A percentile compares a stretch with the other conserved stretches of the same genome.
Conservation (phyloP, 2,329 filamentous ascomycete genomes). For the Harringtonia lauricola region DNA sequence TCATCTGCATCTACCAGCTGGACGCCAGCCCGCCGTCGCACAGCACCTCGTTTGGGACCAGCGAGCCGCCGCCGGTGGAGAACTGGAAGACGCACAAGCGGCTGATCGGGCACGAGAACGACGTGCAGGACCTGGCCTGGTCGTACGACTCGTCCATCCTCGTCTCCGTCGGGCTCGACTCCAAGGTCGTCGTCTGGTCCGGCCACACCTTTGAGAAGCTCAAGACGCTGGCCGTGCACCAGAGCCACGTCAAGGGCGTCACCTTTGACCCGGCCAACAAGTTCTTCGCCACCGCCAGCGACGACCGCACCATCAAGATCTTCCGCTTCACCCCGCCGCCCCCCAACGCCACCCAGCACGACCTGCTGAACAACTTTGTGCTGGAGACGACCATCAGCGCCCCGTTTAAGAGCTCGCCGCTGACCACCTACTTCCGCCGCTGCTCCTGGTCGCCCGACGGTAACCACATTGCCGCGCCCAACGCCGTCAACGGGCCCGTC, state of each 20-base stretch:
- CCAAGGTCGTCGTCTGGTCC: slow-evolving; percentile 97
- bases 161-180: slow-evolving; percentile 92
- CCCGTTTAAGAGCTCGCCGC: slow-evolving; percentile 81
- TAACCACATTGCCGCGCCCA: slow-evolving; percentile 91
- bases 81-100: slow-evolving; percentile 96
- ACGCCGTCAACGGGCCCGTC: slow-evolving; percentile 93
- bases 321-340: slow-evolving; percentile 88
- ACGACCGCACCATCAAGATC: slow-evolving; percentile 93
- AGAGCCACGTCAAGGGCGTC: slow-evolving; percentile 97
- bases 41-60: slow-evolving; percentile 73
- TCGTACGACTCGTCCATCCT: slow-evolving; percentile 91
- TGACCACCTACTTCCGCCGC: slow-evolving; percentile 92
- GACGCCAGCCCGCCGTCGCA: slow-evolving; percentile 71
- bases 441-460: slow-evolving; percentile 98
- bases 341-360: slow-evolving; percentile 85
- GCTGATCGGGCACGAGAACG: slow-evolving; percentile 93
- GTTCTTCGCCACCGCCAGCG: slow-evolving; percentile 96
- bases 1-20: slow-evolving; percentile 92
- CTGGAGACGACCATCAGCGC: slow-evolving; percentile 82
- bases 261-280: slow-evolving; percentile 98
- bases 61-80: slow-evolving; percentile 85
- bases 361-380: slow-evolving; percentile 94
- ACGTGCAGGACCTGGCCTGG: slow-evolving; percentile 97
- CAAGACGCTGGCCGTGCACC: slow-evolving; percentile 84
- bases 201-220: slow-evolving; percentile 97